Evolutionary conservation across 2,329 filamentous ascomycete genomes (phyloP).

Genomic region (Claviceps maximensis): DNA sequence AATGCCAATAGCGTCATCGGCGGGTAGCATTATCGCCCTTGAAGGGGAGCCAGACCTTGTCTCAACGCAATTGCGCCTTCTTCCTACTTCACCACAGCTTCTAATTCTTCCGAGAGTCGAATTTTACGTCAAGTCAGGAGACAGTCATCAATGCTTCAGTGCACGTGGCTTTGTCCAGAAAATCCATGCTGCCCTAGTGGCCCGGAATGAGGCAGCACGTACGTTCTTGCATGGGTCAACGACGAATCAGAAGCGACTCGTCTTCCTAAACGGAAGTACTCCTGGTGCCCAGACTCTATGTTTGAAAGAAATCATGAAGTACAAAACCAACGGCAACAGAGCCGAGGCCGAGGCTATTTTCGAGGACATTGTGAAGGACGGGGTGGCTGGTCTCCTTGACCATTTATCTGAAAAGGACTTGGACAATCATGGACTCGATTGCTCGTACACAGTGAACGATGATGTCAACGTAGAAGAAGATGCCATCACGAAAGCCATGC

Average conservation of each 20-base stretch:
- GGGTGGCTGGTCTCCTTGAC: constrained; percentile 26
- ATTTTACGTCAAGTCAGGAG: constrained; percentile 2
- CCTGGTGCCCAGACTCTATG: constrained; percentile 40
- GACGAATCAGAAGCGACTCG: constrained; percentile 35
- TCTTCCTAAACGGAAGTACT: constrained; percentile 48
- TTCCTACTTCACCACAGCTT: constrained; percentile 45
- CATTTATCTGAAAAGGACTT: constrained; percentile 11
- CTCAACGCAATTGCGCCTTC: constrained; percentile 44
- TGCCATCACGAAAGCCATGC: constrained; percentile 41
- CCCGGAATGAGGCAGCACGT: constrained; percentile 34
- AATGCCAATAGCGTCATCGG: constrained; percentile 8
- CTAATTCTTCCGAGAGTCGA: constrained; percentile 36
- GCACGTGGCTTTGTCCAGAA: constrained; percentile 28
- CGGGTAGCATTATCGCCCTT: constrained; percentile 44
- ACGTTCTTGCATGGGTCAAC: constrained; percentile 37
- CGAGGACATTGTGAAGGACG: constrained; percentile 35
- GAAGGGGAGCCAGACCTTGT: constrained; percentile 43
- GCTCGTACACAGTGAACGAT: background rate
- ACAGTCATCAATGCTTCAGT: constrained; percentile 12
- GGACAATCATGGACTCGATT: constrained; percentile 2
- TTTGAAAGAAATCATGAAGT: constrained; percentile 38
- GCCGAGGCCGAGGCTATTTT: constrained; percentile 38
- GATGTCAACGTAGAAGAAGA: constrained; percentile 36
- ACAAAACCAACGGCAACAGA: constrained; percentile 36
- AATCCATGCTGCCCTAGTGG: constrained; percentile 35